phyloP scores from a whole-genome alignment of 2,329 filamentous ascomycete genomes.

The Colletotrichum spaethianum region DNA sequence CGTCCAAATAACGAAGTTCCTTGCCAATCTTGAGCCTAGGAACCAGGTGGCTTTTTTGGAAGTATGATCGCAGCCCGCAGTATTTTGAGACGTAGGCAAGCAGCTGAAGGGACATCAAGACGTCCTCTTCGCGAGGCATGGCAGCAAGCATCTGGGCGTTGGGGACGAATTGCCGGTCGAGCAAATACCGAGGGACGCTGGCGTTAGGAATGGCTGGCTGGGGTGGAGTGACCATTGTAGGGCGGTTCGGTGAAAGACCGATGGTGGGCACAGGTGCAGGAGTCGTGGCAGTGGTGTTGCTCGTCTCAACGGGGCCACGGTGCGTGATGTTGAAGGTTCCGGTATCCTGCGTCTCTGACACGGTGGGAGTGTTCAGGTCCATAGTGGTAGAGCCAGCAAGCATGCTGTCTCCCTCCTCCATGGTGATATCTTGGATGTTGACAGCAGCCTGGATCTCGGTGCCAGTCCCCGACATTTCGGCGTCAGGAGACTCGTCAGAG shows the following conservation, averaged over 20 bases:
- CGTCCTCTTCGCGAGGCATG: constrained; percentile 97
- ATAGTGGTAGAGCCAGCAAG: constrained; percentile 79
- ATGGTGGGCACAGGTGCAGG: constrained; percentile 77
- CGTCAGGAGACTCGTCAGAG: constrained; percentile 82
- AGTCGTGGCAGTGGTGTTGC: constrained; percentile 80
- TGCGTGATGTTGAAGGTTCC: constrained; percentile 97
- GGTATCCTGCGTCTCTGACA: constrained; percentile 87
- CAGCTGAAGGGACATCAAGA: constrained; percentile 96
- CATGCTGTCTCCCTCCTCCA: constrained; percentile 86
- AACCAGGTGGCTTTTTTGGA: constrained; percentile 94
- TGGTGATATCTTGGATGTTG: constrained; percentile 84
- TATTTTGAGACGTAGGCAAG: constrained; percentile 99
- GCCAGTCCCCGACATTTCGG: constrained; percentile 83
- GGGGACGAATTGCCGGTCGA: constrained; percentile 79
- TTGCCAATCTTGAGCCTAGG: constrained; percentile 91
- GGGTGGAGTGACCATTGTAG: constrained; percentile 78
- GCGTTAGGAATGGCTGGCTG: constrained; percentile 81
- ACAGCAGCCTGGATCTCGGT: constrained; percentile 83
- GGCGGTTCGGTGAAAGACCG: constrained; percentile 81
- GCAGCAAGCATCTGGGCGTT: constrained; percentile 84
- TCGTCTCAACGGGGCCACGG: constrained; percentile 86
- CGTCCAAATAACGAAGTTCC: constrained; percentile 85
- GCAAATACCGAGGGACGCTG: constrained; percentile 83
- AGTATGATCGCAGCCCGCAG: constrained; percentile 95
- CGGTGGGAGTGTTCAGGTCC: constrained; percentile 81